Evolutionary conservation across 1,284 basidiomycete genomes (phyloP), one percentile per base, ranked within the genome.

Genomic region (Ustilago loliicola): DNA sequence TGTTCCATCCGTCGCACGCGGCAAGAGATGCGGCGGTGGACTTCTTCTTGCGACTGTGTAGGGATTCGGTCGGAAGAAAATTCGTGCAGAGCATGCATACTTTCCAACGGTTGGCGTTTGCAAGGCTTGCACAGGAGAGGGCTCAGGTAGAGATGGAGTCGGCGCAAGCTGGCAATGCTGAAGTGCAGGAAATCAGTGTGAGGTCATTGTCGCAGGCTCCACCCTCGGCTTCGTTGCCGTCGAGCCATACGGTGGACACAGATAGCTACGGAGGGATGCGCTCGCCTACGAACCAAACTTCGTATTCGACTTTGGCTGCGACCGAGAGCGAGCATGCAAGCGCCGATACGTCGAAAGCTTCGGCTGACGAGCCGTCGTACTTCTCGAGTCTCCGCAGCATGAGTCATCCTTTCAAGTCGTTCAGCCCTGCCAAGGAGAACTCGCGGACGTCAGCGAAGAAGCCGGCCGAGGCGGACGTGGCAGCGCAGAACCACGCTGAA

Each of bases 41-140:
- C 27, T 64, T 80, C 34, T 72, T 72, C 29, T 53, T 60, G 10
- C 45, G 65, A 10, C 71, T 75, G 2, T 47, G 54, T 23, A 32
- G 55, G 27, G 60, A 82, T 40, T 40, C 69, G 8, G 91, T 96
- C 72, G 96, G 96, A 0, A 89, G 92, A 29, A 90, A 94, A 68
- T 95, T 93, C 82, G 88, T 98, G 29, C 91, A 93, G 82, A 88
- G 90, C 10, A 90, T 99, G 61, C 98, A 97, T 86, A 92, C 94
- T 81, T 98, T 96, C 85, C 94, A 97, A 83, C 91, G 94, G 0
- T 92, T 94, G 68, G 93, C 94, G 6, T 86, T 87, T 59, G 77
- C 84, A 1, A 76, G 87, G 10, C 76, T 86, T 25, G 60, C 77
- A 10, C 62, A 80, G 55, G 85, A 87, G 11, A 52, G 76, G n/a